Conservation (phyloP, 441 rosid genomes). For the Populus hybrid region DNA sequence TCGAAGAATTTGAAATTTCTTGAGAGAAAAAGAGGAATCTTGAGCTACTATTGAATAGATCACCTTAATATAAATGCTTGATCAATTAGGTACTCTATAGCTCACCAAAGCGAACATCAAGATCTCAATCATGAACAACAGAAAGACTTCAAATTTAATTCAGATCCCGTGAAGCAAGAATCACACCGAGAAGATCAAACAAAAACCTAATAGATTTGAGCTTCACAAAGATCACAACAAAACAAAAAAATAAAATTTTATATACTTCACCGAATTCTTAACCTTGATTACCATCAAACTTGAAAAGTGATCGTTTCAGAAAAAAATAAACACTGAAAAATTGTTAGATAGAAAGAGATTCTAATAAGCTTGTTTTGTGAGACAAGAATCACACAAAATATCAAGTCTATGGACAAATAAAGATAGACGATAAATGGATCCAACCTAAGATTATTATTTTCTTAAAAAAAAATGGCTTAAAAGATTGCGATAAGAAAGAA, state of each 20-base stretch:
- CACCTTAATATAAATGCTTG: neutral
- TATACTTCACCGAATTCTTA: neutral
- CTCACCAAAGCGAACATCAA: neutral
- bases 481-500: neutral
- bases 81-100: neutral
- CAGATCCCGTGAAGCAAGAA: slow-evolving; percentile 7
- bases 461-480: neutral
- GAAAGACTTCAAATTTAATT: neutral
- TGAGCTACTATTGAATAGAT: neutral
- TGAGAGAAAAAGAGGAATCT: neutral
- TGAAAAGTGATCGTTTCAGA: neutral
- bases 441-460: neutral
- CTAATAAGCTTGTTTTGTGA: neutral
- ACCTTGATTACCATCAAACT: neutral
- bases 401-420: slow-evolving; percentile 6
- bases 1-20: neutral
- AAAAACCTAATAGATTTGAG: neutral
- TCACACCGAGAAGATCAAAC: slow-evolving; percentile 5
- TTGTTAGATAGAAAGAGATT: neutral
- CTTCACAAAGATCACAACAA: neutral
- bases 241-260: neutral
- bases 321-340: neutral
- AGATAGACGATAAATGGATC: slow-evolving; percentile 12
- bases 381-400: neutral
- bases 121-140: neutral